phyloP scores from a whole-genome alignment of 1,284 basidiomycete genomes.

The Moesziomyces sp. region DNA sequence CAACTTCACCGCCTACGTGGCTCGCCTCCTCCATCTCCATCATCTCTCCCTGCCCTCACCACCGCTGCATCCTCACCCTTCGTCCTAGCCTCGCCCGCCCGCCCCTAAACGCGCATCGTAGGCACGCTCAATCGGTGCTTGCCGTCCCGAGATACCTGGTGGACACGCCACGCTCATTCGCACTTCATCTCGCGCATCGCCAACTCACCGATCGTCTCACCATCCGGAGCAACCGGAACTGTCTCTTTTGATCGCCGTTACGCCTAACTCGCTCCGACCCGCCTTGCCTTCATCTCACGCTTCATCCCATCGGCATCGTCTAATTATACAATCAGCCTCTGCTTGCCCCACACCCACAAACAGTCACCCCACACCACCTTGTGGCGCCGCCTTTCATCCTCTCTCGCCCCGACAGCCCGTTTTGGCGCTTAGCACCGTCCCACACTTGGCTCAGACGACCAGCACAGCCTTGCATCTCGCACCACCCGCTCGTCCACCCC shows the following conservation, averaged over 20 bases:
- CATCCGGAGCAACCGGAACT: neutral
- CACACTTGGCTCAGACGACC: neutral
- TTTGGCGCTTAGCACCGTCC: neutral
- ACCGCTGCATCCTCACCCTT: neutral
- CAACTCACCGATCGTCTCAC: neutral
- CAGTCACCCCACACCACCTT: neutral
- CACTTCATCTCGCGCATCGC: neutral
- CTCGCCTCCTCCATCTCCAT: neutral
- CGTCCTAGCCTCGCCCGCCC: neutral
- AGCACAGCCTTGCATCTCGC: neutral
- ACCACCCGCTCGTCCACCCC: neutral
- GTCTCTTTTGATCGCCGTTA: neutral
- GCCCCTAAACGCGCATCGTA: too few relatives aligned
- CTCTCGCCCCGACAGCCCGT: too few relatives aligned
- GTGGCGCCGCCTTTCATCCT: neutral
- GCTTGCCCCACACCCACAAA: neutral
- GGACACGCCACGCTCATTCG: too few relatives aligned
- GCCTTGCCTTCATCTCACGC: neutral
- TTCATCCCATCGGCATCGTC: neutral
- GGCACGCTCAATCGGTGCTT: neutral
- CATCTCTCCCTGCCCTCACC: neutral
- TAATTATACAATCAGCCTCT: neutral
- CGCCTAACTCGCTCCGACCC: neutral
- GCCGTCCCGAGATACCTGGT: neutral
- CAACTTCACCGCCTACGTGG: slow-evolving; percentile 10